Evolutionary conservation across 2,329 filamentous ascomycete genomes (phyloP), one percentile per base, ranked within the genome.

Genomic region (Thielaviopsis musarum): DNA sequence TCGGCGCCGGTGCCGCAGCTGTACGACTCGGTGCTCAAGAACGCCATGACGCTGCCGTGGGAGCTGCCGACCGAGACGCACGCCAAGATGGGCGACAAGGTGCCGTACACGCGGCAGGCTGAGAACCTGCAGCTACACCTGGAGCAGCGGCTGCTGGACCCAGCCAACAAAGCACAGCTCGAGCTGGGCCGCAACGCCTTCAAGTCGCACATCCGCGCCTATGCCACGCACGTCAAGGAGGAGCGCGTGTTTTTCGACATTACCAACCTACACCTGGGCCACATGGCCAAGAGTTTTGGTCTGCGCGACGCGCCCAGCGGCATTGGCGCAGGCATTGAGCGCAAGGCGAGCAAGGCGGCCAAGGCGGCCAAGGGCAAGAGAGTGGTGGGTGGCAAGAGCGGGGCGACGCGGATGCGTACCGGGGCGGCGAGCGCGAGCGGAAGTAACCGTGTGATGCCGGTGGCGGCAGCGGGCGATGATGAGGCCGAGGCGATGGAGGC

Each of bases 241-340:
- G 93, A 98, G 73, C 80, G 93, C 57, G 75, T 76, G 57, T 91
- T 87, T 69, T 98, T 98, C 70, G 88, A 97, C 70, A 94, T 96
- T 71, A 90, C 88, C 62, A 82, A 88, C 66, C 74, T 98, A 54
- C 93, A 98, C 70, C 74, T 97, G 7, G 93, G 93, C 2, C 93
- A 98, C 75, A 75, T 93, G 64, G 91, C 91, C 7, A 98, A 98
- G 75, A 88, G 87, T 26, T 98, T 95, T 69, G 93, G 84, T 1
- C 73, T 98, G 64, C 79, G 94, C 64, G 93, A 98, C 70, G 83
- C 88, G 34, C 93, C 93, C 0, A 86, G 87, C 5, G 86, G 87
- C 56, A 94, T 98, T 59, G 83, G 83, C 38, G 76, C 75, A 1
- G 78, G 79, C 10, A 69, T 79, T 71, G 64, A 77, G 68, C 69